A percentile compares a stretch with the other conserved stretches of the same genome.
phyloP scores from a whole-genome alignment of 2,329 filamentous ascomycete species.

The Hirsutella rhossiliensis region DNA sequence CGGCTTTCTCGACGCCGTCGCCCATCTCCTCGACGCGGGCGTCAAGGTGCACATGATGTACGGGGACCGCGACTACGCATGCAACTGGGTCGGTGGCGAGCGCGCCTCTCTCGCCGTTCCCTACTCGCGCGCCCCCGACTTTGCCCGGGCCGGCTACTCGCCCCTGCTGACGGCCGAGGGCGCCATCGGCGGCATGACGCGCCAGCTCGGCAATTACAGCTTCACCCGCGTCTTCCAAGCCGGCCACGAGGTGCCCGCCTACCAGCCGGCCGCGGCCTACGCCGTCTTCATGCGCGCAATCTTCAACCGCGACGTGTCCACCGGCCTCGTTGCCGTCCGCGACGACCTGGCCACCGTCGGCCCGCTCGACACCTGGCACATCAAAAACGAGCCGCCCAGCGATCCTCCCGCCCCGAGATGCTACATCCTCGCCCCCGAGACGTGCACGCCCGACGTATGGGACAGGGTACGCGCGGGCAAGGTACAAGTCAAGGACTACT shows the following conservation, averaged over 20 bases:
- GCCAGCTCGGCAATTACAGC: slow-evolving; percentile 42
- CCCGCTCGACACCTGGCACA: slow-evolving; percentile 38
- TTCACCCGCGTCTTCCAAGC: slow-evolving; percentile 55
- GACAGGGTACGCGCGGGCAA: slow-evolving; percentile 35
- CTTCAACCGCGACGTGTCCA: neutral
- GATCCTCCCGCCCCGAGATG: slow-evolving; percentile 37
- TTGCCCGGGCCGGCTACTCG: slow-evolving; percentile 50
- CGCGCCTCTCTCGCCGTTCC: slow-evolving; percentile 52
- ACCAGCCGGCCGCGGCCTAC: slow-evolving; percentile 45
- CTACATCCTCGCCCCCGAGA: slow-evolving; percentile 43
- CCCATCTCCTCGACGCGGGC: slow-evolving; percentile 45
- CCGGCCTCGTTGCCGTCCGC: neutral
- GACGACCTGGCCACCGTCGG: neutral
- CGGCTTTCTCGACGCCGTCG: slow-evolving; percentile 36
- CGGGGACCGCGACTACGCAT: slow-evolving; percentile 47
- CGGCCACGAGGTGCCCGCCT: slow-evolving; percentile 49
- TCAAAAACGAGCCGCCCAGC: slow-evolving; percentile 35
- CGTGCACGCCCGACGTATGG: slow-evolving; percentile 43
- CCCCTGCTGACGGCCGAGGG: slow-evolving; percentile 25
- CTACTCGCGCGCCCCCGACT: slow-evolving; percentile 30
- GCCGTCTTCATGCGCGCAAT: slow-evolving; percentile 31
- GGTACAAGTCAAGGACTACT: slow-evolving; percentile 33
- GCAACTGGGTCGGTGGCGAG: slow-evolving; percentile 59
- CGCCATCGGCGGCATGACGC: slow-evolving; percentile 56
- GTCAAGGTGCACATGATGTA: slow-evolving; percentile 64